Conservation (phyloP, 202 grass and related monocot species). For the Musa balbisiana region DNA sequence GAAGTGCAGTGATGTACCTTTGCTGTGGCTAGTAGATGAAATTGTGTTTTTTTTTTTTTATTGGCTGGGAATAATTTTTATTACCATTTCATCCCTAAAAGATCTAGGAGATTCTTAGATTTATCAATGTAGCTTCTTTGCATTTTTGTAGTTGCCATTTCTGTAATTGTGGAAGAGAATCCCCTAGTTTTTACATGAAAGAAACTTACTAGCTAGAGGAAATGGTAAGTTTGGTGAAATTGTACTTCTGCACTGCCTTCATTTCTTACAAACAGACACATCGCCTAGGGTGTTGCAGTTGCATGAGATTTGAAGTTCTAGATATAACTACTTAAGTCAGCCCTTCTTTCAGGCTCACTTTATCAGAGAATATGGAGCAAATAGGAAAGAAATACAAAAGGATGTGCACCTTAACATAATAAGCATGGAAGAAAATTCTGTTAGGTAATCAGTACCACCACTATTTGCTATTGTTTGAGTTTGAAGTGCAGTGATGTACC, state of each 20-base stretch:
- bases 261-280: too few species aligned
- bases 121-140: neutral
- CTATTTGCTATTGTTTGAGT: neutral
- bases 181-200: neutral
- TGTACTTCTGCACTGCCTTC: neutral
- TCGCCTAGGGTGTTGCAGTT: too few species aligned
- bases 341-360: too few species aligned
- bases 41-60: neutral
- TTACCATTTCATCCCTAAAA: neutral
- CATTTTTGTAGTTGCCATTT: neutral
- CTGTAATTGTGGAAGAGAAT: neutral
- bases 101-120: neutral
- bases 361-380: too few species aligned
- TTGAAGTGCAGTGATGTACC: neutral
- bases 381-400: neutral
- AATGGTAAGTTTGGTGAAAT: neutral
- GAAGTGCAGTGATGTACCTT: neutral
- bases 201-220: neutral
- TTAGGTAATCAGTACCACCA: neutral
- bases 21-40: neutral
- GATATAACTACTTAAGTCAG: too few species aligned
- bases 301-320: too few species aligned
- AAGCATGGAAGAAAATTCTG: neutral
- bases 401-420: neutral
- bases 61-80: neutral